A percentile compares a stretch with the other conserved stretches of the same genome.
Conservation (phyloP, 1,139 yeast species). For the Yamadazyma dushanensis region DNA sequence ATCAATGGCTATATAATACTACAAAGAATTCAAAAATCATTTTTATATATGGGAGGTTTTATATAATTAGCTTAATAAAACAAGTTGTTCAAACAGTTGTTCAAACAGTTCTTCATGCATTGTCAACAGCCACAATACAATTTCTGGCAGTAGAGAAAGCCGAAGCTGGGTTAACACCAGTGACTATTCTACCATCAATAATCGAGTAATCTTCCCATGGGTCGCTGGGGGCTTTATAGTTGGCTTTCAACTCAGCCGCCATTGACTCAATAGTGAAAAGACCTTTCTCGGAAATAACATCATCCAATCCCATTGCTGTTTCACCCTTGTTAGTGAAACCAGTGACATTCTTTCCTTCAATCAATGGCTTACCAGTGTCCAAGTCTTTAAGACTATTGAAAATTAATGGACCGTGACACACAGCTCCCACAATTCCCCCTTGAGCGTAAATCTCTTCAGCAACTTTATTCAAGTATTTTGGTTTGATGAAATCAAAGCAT, state of each 20-base stretch:
- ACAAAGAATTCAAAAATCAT: background rate
- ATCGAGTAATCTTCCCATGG: conserved; percentile 56
- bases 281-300: conserved; percentile 30
- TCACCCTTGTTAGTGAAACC: conserved; percentile 65
- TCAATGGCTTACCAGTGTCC: conserved; percentile 42
- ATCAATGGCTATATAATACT: conserved; percentile 3
- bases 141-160: conserved; percentile 50
- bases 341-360: conserved; percentile 54
- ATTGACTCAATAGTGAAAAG: conserved; percentile 37
- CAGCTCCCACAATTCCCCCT: conserved; percentile 60
- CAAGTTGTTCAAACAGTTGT: too few relatives aligned
- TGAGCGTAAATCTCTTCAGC: conserved; percentile 47
- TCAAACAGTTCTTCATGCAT: too few relatives aligned
- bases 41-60: conserved; percentile 1
- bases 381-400: conserved; percentile 46
- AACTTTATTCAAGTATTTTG: conserved; percentile 43
- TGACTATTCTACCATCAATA: conserved; percentile 55
- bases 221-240: conserved; percentile 42
- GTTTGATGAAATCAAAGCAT: conserved; percentile 56
- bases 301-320: conserved; percentile 34
- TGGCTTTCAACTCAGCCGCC: conserved; percentile 41
- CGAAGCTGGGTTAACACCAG: conserved; percentile 66
- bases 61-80: too few relatives aligned
- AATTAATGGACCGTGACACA: conserved; percentile 67
- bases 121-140: conserved; percentile 16